These are phyloP conservation scores for Pseudogymnoascus sp. DNA, from an alignment of 2,329 filamentous ascomycete species.

Conservation along the genomic window DNA sequence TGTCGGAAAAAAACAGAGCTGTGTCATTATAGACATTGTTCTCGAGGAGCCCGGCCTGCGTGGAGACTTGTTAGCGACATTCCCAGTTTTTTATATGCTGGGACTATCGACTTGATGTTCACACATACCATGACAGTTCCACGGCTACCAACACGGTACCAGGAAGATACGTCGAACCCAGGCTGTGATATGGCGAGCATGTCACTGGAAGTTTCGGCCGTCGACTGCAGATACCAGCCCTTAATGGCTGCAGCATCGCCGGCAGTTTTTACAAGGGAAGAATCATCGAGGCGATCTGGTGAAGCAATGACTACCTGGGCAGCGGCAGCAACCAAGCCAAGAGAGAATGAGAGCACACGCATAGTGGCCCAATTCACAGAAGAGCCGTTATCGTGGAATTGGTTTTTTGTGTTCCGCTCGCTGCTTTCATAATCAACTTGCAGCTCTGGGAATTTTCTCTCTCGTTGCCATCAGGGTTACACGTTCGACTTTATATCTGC, in stretches of 20 bases:
- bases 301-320: neutral
- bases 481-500: neutral
- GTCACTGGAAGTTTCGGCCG: conserved; percentile 30
- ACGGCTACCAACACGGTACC: conserved; percentile 12
- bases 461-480: conserved; percentile 1
- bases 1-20: conserved; percentile 47
- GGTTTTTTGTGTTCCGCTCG: neutral
- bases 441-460: neutral
- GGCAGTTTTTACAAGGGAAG: neutral
- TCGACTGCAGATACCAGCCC: conserved; percentile 42
- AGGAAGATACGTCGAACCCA: conserved; percentile 36
- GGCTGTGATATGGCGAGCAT: conserved; percentile 34
- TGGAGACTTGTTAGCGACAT: neutral
- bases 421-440: neutral
- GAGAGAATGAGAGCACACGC: neutral
- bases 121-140: conserved; percentile 11
- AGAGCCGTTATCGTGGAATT: neutral
- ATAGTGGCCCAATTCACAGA: neutral
- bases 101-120: neutral
- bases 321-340: neutral
- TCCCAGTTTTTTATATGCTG: neutral
- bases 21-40: conserved; percentile 43
- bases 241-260: conserved; percentile 2
- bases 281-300: neutral
- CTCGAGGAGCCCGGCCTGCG: conserved; percentile 34